Percentiles rank a stretch among this genome's conserved stretches.
These are phyloP conservation scores for Coemansia sp. DNA, from an alignment of 192 early-diverging fungal species.

Conservation along the genomic window DNA sequence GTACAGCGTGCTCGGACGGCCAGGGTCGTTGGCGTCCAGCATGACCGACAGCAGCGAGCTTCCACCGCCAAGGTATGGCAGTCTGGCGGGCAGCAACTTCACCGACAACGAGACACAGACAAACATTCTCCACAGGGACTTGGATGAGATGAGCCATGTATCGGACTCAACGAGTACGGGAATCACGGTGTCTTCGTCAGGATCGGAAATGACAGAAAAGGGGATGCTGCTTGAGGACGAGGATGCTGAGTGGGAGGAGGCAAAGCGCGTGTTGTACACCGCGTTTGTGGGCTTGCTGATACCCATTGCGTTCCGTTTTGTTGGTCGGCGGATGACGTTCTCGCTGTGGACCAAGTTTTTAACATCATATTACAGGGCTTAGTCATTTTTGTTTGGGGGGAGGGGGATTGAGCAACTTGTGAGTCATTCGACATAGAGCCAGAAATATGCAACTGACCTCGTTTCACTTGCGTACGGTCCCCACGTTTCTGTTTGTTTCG, in stretches of 20 bases:
- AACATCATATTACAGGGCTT: constrained; percentile 24
- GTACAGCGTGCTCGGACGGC: constrained; percentile 41
- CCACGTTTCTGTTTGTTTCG: background rate
- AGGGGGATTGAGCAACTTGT: background rate
- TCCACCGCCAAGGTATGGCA: constrained; percentile 19
- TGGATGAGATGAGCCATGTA: background rate
- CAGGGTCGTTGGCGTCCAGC: constrained; percentile 8
- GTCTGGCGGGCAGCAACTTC: constrained; percentile 25
- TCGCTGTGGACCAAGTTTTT: constrained; percentile 38
- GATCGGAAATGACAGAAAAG: constrained; percentile 7
- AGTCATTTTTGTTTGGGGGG: background rate
- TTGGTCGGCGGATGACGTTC: constrained; percentile 41
- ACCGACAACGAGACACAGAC: background rate
- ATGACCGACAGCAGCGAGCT: background rate
- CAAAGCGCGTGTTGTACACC: constrained; percentile 38
- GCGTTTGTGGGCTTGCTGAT: constrained; percentile 43
- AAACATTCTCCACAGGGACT: background rate
- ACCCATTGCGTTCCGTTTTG: constrained; percentile 39
- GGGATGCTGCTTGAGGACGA: background rate
- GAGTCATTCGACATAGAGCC: background rate
- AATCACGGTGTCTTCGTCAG: constrained; percentile 5
- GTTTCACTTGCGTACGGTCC: background rate
- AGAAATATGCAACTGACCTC: too few relatives aligned
- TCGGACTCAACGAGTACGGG: constrained; percentile 5
- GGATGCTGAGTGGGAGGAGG: constrained; percentile 51